Evolutionary conservation across 345 rosid species (phyloP), one percentile per base, ranked within the genome.

Genomic region (Trapa incisa): DNA sequence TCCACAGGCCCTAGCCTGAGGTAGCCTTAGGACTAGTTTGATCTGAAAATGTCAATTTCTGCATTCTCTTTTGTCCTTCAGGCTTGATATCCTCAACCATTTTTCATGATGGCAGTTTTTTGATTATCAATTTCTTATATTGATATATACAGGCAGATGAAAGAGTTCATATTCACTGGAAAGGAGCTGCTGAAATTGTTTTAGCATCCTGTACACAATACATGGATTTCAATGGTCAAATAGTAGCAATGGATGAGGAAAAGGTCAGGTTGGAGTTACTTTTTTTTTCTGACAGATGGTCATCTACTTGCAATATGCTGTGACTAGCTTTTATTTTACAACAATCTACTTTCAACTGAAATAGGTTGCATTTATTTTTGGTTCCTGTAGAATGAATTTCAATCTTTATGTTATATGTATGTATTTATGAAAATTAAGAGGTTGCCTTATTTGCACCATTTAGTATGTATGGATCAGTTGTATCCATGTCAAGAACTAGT

Each of bases 151-250:
- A 91, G 99, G 52, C 81, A 33, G 85, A 86, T 76, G 83, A 84
- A 37, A 69, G 79, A 75, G 90, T 94, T 72, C 88, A 61, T 70
- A 80, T 94, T 82, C 87, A 94, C 74, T 94, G 97, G 99, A 94
- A 94, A 82, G 99, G 99, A 14, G 99, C 97, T 60, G 99, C 99
- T 16, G 99, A 94, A 85, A 87, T 94, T 74, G 87, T 91, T 70
- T 77, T 94, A 77, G 80, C 84, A 60, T 88, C 89, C 36, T 94
- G 99, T 73, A 75, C 91, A 14, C 64, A 70, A 58, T 94, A 84
- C 80, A 76, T 87, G 74, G 89, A 89, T 72, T 66, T 78, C 68
- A 79, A 78, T 72, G 91, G 78, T 70, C 63, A 64, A 48, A 22
- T 72, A 74, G 80, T 82, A 61, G 67, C 82, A 60, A 81, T 85